phyloP scores from a whole-genome alignment of 2,329 filamentous ascomycete species.

The Nothophaeocryptopus gaeumannii region DNA sequence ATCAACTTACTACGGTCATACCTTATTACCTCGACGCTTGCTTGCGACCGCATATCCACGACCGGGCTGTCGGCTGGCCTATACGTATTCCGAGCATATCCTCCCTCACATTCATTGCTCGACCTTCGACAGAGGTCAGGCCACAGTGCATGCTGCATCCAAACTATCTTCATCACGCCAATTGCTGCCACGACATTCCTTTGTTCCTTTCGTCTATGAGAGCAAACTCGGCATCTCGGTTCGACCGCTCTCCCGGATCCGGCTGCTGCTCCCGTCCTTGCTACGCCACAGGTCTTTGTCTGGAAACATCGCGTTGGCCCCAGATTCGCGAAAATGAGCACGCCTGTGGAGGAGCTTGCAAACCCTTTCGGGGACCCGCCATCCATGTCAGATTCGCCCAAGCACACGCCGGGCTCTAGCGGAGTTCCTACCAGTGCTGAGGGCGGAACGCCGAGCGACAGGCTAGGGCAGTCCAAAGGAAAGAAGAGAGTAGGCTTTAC shows the following conservation, averaged over 20 bases:
- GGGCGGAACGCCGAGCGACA: conserved; percentile 14
- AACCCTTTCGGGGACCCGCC: conserved; percentile 23
- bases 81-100: no score
- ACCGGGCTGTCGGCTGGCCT: no score
- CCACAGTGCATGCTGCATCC: no score
- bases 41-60: no score
- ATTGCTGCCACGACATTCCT: conserved; percentile 4
- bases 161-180: no score
- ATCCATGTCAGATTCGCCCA: conserved; percentile 11
- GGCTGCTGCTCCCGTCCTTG: neutral
- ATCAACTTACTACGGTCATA: no score
- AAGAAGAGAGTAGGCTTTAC: conserved; percentile 29
- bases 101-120: no score
- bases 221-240: neutral
- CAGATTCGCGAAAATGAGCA: conserved; percentile 16
- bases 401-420: conserved; percentile 14
- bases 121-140: no score
- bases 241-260: conserved; percentile 5
- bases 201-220: neutral
- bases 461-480: conserved; percentile 16
- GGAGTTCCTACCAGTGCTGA: conserved; percentile 20
- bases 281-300: no score
- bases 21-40: no score
- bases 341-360: conserved; percentile 22
- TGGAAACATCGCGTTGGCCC: neutral